Base-by-base conservation (phyloP, 768 basidiomycete genomes). In the Butyriboletus loyo region DNA sequence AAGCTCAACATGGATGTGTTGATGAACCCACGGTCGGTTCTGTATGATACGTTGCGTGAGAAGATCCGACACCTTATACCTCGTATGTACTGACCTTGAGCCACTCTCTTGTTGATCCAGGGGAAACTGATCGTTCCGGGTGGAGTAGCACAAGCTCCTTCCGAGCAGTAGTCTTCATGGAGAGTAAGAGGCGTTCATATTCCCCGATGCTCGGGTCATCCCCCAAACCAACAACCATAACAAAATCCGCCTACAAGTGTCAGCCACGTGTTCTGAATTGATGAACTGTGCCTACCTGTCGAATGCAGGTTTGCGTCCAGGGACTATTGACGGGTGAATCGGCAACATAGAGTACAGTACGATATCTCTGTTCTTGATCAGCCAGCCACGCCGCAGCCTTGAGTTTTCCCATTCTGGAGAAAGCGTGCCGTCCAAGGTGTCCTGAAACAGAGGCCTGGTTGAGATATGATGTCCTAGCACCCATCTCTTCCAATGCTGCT, bases 271-370 rank as follows among this genome's bases (percentile, higher is more conserved):
- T 24, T 34, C 39, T 10, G 31, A 34, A 48, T 22, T 17, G 17
- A 54, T 37, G 42, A 37, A 27, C 22, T 44, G 41, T 39, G 25
- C 78, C 42, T 51, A 89, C 90, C 78, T 98, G 96, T 24, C 93
- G 83, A 56, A 99, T 95, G 67, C 95, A 98, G 1, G 94, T 98
- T 70, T 98, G 89, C 28, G 96, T 98, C 97, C 97, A 99, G 19
- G 92, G 89, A 53, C 92, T 95, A 51, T 84, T 90, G 32, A 96
- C 93, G 0, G 95, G 86, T 0, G 96, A 93, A 70, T 99, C 95
- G 7, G 91, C 96, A 30, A 99, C 92, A 65, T 98, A 98, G 15
- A 99, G 79, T 1, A 98, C 95, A 3, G 85, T 97, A 27, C 92
- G 81, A 65, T 88, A 97, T 63, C 90, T 82, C 72, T 98, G 92